phyloP scores from a whole-genome alignment of 352 stramenopile species.

The Aphanomyces cochlioides region DNA sequence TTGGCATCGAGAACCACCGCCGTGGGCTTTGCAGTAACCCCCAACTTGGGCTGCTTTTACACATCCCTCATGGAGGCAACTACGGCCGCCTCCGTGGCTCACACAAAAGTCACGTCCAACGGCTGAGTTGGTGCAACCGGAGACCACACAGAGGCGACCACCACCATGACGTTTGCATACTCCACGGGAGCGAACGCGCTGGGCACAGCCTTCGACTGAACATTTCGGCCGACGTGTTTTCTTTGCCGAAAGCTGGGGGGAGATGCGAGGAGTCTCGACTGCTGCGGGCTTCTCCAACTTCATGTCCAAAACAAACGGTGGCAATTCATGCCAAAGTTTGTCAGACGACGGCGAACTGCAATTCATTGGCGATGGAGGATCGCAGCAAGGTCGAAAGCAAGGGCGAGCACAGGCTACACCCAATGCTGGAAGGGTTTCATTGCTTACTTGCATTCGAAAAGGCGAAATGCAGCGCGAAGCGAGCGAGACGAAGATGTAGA shows the following conservation, averaged over 20 bases:
- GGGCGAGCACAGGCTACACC: no score
- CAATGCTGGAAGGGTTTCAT: no score
- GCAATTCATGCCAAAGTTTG: no score
- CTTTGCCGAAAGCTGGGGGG: not conserved
- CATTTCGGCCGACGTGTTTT: conserved; percentile 11
- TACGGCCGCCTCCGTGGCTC: conserved; percentile 75
- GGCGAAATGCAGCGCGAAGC: no score
- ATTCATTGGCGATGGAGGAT: no score
- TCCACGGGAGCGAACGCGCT: conserved; percentile 17
- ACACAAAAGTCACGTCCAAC: conserved; percentile 79
- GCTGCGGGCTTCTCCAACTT: no score
- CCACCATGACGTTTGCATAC: conserved; percentile 16
- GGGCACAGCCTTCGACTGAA: not conserved
- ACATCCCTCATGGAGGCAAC: conserved; percentile 69
- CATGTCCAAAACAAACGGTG: no score
- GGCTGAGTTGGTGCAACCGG: conserved; percentile 7
- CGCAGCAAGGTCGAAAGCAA: no score
- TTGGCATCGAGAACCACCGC: conserved; percentile 71
- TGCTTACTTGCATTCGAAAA: no score
- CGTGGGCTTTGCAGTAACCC: conserved; percentile 76
- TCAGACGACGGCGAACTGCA: no score
- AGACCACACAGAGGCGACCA: not conserved
- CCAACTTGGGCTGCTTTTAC: conserved; percentile 79
- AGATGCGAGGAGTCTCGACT: no score
- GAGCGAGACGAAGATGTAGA: conserved; percentile 10